Conservation (phyloP, 371 early-diverging fungal species). For the Mucor indicus region DNA sequence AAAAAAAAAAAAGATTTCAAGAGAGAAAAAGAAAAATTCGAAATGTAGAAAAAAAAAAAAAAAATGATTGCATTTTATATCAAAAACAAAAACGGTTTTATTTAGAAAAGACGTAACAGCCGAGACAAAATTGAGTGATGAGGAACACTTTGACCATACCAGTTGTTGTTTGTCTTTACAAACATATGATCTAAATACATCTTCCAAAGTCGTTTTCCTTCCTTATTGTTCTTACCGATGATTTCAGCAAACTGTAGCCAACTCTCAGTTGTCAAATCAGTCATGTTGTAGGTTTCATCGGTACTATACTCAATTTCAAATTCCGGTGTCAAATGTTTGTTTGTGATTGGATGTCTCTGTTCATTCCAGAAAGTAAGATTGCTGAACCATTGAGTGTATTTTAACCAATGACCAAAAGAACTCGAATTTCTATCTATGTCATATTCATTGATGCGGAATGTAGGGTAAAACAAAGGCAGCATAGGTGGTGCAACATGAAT, state of each 20-base stretch:
- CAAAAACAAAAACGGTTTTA: too few relatives aligned
- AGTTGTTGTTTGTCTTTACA: conserved; percentile 26
- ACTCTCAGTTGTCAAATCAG: conserved; percentile 48
- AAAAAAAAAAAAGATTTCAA: too few relatives aligned
- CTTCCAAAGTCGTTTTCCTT: conserved; percentile 15
- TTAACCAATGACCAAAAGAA: conserved; percentile 14
- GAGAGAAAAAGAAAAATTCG: too few relatives aligned
- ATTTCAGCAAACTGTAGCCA: conserved; percentile 41
- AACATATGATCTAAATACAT: conserved; percentile 21
- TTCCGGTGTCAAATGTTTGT: conserved; percentile 10
- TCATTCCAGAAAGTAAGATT: conserved; percentile 20
- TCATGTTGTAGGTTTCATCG: conserved; percentile 54
- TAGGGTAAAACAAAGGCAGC: conserved; percentile 68
- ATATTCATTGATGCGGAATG: conserved; percentile 64
- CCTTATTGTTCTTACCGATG: conserved; percentile 12
- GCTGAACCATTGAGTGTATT: conserved; percentile 17
- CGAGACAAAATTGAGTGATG: too few relatives aligned
- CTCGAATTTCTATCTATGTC: conserved; percentile 7
- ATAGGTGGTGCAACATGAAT: conserved; percentile 64
- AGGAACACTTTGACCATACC: conserved; percentile 20
- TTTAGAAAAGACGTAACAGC: background rate
- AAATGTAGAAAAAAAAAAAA: too few relatives aligned
- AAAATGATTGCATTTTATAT: too few relatives aligned
- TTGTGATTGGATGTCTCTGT: background rate
- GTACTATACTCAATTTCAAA: conserved; percentile 55